Conservation (phyloP, 306 rosid species). For the Carpinus viminea region DNA sequence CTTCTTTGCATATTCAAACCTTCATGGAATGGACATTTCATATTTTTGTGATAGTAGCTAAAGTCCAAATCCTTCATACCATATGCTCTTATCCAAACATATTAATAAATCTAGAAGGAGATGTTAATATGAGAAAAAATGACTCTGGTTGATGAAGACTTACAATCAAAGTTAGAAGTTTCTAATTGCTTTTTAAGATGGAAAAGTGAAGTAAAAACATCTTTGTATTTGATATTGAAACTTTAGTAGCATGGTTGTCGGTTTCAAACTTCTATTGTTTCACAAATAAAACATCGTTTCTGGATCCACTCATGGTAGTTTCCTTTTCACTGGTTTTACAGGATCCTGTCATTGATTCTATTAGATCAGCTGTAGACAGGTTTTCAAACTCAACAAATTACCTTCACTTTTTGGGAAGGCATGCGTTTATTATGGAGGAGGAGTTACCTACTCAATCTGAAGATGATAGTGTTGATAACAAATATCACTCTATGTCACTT, state of each 20-base stretch:
- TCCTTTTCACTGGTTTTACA: slow-evolving; percentile 43
- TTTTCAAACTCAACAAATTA: slow-evolving; percentile 86
- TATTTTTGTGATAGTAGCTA: background rate
- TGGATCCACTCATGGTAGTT: background rate
- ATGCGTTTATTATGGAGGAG: slow-evolving; percentile 94
- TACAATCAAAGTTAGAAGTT: background rate
- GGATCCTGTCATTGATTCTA: slow-evolving; percentile 86
- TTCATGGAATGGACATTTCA: background rate
- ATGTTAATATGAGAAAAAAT: background rate
- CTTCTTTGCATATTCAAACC: background rate
- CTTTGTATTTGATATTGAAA: background rate
- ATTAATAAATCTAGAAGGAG: background rate
- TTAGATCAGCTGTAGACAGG: slow-evolving; percentile 93
- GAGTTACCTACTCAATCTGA: slow-evolving; percentile 72
- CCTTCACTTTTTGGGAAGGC: slow-evolving; percentile 92
- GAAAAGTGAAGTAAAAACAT: background rate
- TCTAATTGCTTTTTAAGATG: background rate
- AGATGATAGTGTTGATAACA: slow-evolving; percentile 64
- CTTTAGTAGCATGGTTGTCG: background rate
- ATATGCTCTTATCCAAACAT: background rate
- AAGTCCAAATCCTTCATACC: background rate
- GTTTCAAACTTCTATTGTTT: slow-evolving; percentile 8
- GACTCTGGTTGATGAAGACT: no score
- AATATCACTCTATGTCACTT: slow-evolving; percentile 86
- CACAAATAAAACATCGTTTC: background rate